phyloP scores from a whole-genome alignment of 495 filamentous ascomycete species.

The Lophiostoma macrostomum region DNA sequence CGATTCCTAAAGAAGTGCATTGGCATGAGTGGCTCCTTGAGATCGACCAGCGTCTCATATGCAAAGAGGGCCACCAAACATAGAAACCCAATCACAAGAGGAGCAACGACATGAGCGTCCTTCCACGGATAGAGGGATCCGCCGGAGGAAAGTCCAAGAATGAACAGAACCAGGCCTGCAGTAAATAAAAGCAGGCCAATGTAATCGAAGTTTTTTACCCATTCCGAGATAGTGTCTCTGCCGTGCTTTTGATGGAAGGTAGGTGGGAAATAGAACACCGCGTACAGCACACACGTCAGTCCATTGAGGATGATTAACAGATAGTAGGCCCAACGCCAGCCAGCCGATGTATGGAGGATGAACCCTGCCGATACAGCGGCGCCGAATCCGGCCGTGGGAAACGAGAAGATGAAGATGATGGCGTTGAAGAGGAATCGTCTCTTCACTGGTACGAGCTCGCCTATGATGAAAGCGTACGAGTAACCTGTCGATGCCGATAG shows the following conservation, averaged over 20 bases:
- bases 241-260: slow-evolving; percentile 29
- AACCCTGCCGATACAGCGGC: slow-evolving; percentile 23
- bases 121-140: slow-evolving; percentile 45
- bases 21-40: slow-evolving; percentile 28
- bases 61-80: slow-evolving; percentile 39
- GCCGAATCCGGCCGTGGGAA: slow-evolving; percentile 22
- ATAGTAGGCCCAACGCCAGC: slow-evolving; percentile 33
- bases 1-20: slow-evolving; percentile 28
- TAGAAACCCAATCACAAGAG: slow-evolving; percentile 41
- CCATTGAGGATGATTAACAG: slow-evolving; percentile 28
- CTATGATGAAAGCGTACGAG: slow-evolving; percentile 25
- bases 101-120: slow-evolving; percentile 42
- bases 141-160: slow-evolving; percentile 44
- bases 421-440: slow-evolving; percentile 27
- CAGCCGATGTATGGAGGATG: slow-evolving; percentile 16
- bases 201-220: slow-evolving; percentile 29
- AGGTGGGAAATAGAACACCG: slow-evolving; percentile 25
- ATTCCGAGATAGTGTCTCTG: slow-evolving; percentile 8
- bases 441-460: slow-evolving; percentile 31
- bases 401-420: slow-evolving; percentile 23
- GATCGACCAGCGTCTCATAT: slow-evolving; percentile 36
- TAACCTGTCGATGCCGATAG: slow-evolving; percentile 18
- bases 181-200: slow-evolving; percentile 22
- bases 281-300: slow-evolving; percentile 10
- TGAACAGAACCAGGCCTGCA: slow-evolving; percentile 24